phyloP scores from a whole-genome alignment of 305 asterid species.

The Plantago coronopus region DNA sequence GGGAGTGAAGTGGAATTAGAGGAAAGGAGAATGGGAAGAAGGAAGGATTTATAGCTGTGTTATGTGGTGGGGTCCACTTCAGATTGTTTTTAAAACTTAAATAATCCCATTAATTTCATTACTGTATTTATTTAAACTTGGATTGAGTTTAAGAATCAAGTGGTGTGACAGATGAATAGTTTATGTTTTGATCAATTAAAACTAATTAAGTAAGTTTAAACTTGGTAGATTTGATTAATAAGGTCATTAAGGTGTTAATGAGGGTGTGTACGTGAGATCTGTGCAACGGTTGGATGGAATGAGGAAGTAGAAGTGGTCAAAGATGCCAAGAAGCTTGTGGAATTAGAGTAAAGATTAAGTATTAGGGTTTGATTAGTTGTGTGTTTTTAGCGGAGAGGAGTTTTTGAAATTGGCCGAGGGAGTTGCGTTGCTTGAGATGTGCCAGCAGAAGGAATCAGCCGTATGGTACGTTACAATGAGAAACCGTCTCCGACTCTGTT shows the following conservation, averaged over 20 bases:
- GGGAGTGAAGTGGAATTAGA: slow-evolving; percentile 39
- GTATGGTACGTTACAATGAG: too few species aligned
- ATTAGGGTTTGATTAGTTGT: slow-evolving; percentile 26
- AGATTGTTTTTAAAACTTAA: slow-evolving; percentile 13
- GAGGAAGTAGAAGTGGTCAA: slow-evolving; percentile 6
- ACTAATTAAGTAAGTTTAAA: slow-evolving; percentile 15
- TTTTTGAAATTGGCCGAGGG: slow-evolving; percentile 5
- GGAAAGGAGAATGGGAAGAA: slow-evolving; percentile 15
- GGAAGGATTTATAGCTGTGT: slow-evolving; percentile 31
- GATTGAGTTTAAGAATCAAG: slow-evolving; percentile 13
- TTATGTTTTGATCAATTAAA: neutral
- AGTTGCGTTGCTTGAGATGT: slow-evolving; percentile 6
- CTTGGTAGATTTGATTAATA: neutral
- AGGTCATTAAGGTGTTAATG: slow-evolving; percentile 11
- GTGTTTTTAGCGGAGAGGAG: slow-evolving; percentile 25
- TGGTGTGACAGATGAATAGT: slow-evolving; percentile 19
- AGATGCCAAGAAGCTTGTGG: slow-evolving; percentile 2
- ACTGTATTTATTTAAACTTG: too few species aligned
- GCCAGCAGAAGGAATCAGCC: slow-evolving; percentile 9
- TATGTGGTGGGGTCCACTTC: slow-evolving; percentile 30
- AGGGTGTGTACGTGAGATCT: slow-evolving; percentile 7
- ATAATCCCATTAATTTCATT: neutral
- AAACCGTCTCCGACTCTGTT: too few species aligned
- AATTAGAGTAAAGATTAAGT: slow-evolving; percentile 22
- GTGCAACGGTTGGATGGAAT: neutral